Evolutionary conservation across 108 stramenopile genomes (phyloP).

Genomic region (Fistulifera pelliculosa): DNA sequence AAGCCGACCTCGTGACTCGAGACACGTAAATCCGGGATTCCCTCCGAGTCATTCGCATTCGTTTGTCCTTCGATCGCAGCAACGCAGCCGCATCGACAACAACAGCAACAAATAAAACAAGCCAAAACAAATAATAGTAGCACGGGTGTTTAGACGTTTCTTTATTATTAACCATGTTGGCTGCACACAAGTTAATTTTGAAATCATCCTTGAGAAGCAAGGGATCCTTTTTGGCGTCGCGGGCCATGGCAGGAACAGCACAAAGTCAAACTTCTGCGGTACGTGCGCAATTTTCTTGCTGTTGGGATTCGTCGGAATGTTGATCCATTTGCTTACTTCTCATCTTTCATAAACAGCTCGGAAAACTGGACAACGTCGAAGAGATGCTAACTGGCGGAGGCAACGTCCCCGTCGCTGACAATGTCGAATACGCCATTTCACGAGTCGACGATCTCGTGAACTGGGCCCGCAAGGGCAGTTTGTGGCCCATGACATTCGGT

Average conservation of each 20-base stretch:
- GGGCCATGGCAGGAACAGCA: slow-evolving; percentile 12
- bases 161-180: no score
- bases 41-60: no score
- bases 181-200: no score
- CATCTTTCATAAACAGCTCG: slow-evolving; percentile 35
- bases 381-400: slow-evolving; percentile 51
- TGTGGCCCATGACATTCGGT: slow-evolving; percentile 99
- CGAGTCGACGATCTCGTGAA: slow-evolving; percentile 97
- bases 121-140: no score
- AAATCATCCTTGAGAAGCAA: background rate
- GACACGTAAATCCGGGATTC: no score
- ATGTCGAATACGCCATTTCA: slow-evolving; percentile 97
- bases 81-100: no score
- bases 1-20: no score
- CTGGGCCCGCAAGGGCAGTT: slow-evolving; percentile 98
- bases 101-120: no score
- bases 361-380: slow-evolving; percentile 68
- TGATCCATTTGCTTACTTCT: slow-evolving; percentile 4
- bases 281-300: background rate
- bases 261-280: slow-evolving; percentile 15
- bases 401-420: slow-evolving; percentile 72
- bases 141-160: no score
- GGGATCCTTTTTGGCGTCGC: background rate
- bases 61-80: no score
- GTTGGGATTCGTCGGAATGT: background rate